phyloP scores from a whole-genome alignment of 2,329 filamentous ascomycete genomes.

The Claviceps maximensis region DNA sequence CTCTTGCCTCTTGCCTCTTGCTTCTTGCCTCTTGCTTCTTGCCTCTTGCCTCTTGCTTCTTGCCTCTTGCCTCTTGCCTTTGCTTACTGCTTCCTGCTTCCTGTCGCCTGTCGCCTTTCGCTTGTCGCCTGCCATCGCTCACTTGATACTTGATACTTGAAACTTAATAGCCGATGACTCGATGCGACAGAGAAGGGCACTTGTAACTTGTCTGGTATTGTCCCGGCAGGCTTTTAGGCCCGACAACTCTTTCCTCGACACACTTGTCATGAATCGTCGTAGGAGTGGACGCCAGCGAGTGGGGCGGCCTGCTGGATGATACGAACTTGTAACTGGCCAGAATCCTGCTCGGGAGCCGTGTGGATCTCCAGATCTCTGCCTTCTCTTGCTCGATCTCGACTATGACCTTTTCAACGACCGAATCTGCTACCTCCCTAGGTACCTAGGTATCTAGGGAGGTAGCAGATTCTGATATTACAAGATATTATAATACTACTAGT shows the following conservation, averaged over 20 bases:
- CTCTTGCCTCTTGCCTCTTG: background rate
- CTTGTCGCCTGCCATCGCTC: background rate
- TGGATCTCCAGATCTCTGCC: background rate
- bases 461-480: no score
- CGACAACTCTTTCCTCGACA: background rate
- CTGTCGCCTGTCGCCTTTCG: background rate
- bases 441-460: no score
- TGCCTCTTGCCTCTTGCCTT: background rate
- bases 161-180: background rate
- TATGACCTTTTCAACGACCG: background rate
- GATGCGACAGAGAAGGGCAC: background rate
- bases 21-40: background rate
- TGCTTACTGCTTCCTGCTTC: background rate
- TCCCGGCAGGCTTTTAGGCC: no score
- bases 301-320: background rate
- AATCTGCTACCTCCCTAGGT: no score
- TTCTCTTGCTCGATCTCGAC: background rate
- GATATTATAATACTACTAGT: no score
- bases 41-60: background rate
- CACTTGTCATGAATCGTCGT: background rate
- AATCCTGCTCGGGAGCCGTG: background rate
- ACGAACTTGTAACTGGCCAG: background rate
- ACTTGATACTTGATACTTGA: background rate
- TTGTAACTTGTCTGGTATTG: background rate
- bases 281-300: background rate